Evolutionary conservation across 2,329 filamentous ascomycete species (phyloP).

Genomic region (Hymenoscyphus scutula): DNA sequence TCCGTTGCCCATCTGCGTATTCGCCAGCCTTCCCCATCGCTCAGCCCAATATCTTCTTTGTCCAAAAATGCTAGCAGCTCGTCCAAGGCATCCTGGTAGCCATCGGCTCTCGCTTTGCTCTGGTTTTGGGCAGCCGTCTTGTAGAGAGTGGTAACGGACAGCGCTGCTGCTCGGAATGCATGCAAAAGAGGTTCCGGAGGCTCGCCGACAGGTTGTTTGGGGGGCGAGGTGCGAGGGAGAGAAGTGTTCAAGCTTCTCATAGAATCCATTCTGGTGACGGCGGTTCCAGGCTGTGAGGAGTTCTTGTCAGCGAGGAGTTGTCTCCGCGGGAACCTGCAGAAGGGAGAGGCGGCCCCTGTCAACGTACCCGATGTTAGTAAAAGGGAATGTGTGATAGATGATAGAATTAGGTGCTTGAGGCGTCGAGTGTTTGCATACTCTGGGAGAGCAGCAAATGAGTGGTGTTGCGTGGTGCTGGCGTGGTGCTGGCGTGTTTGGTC

Average conservation of each 20-base stretch:
- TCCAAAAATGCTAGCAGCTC: constrained; percentile 86
- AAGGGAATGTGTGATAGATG: not conserved
- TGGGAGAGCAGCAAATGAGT: not conserved
- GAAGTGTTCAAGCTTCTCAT: constrained; percentile 63
- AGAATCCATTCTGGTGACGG: constrained; percentile 52
- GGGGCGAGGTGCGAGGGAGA: constrained; percentile 48
- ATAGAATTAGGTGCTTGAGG: not conserved
- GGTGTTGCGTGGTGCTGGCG: constrained; percentile 3
- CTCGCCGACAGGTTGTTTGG: constrained; percentile 42
- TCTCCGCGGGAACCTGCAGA: not conserved
- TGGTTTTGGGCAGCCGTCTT: constrained; percentile 83
- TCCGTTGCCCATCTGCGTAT: constrained; percentile 66
- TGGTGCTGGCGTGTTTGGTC: not conserved
- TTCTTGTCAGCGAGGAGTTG: not conserved
- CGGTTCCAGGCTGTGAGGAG: constrained; percentile 2
- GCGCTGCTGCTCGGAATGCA: constrained; percentile 86
- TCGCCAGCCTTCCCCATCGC: constrained; percentile 71
- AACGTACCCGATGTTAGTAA: not conserved
- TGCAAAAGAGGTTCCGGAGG: constrained; percentile 70
- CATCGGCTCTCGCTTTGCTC: constrained; percentile 70
- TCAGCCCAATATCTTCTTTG: constrained; percentile 72
- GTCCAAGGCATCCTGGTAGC: constrained; percentile 92
- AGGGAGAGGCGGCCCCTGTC: not conserved
- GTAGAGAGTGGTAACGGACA: constrained; percentile 95
- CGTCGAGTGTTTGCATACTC: not conserved